Evolutionary conservation across 176 grass and related monocot genomes (phyloP), one percentile per base, ranked within the genome.

Genomic region (Phyllostachys edulis): DNA sequence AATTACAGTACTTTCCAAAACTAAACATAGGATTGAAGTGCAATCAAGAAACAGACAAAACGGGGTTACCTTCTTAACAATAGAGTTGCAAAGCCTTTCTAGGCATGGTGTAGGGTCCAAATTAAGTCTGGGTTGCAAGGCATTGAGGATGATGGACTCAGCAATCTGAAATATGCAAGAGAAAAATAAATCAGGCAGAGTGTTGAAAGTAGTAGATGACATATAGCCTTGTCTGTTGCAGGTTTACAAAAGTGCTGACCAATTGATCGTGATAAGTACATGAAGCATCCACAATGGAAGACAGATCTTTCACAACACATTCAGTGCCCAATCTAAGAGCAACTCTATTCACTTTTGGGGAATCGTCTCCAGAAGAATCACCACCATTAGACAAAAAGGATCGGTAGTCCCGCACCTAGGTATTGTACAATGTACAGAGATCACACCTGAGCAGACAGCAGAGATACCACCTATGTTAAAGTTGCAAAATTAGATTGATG

Each of bases 111-210:
- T 82, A 71, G 85, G 85, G 44, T 80, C 75, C 85, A 92, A 82
- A 82, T 92, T 80, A 90, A 92, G 87, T 18, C 14, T 73, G n/a
- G 87, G 87, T 78, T 90, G 84, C 81, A 92, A 82, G 26, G 77
- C 67, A 75, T 78, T 82, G 24, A 90, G 57, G 40, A 92, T 82
- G 57, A 59, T 24, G 4, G 81, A 73, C 77, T 92, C 91, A 0
- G 73, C 87, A 77, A 81, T 79, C 91, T 92, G 66, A 85, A 76
- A 87, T 16, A 69, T 75, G 64, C 20, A 56, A 63, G 51, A 83
- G 7, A 38, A 65, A 69, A 56, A 18, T 44, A 61, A 84, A 50
- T 40, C 24, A 41, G 32, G 50, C 12, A 42, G n/a, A 32, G 8
- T 24, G 15, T 41, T 60, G 49, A 84, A 84, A 87, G 38, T 46